Evolutionary conservation across 2,329 filamentous ascomycete genomes (phyloP), one percentile per base, ranked within the genome.

Genomic region (Sphaerulina vaccinii): DNA sequence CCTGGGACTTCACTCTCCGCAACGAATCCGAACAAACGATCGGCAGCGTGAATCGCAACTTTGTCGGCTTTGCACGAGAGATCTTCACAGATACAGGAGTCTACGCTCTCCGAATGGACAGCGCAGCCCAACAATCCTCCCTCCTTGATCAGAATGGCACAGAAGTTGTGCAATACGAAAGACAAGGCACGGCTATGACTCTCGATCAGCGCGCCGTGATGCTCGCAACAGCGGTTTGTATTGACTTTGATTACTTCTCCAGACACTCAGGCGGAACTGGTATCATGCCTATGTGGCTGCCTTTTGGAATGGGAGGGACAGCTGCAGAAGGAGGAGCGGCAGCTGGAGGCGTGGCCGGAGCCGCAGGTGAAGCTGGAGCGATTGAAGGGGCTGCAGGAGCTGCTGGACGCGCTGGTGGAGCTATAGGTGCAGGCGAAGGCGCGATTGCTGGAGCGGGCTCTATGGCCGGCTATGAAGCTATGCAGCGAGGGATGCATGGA

Each of bases 231-330:
- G 83, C 83, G 5, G 82, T 85, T 10, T 81, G 75, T 50, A 76
- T 85, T 40, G 83, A 86, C 61, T 85, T 85, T 54, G 83, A 86
- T 63, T 86, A 85, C 67, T 86, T 86, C 69, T 84, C 81, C 52
- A 74, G 81, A 1, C 80, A 84, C 56, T 82, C 79, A 47, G 73
- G 74, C 8, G 69, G 53, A 13, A 68, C 75, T 13, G 72, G 77
- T 1, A 73, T 76, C 33, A 74, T 84, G 64, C 81, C 81, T 0
- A 62, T 83, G 43, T 78, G 75, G 69, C 71, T 80, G 52, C 75
- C 75, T 1, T 48, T 40, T 19, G 35, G 45, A 6, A 68, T 69
- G 68, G 64, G 64, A 9, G 63, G 57, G 21, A 58, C 57, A 0
- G 63, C 63, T 3, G 65, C 61, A 7, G 73, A 70, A 3, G 71